Evolutionary conservation across 352 stramenopile species (phyloP).

Genomic region (Phytophthora syringae): DNA sequence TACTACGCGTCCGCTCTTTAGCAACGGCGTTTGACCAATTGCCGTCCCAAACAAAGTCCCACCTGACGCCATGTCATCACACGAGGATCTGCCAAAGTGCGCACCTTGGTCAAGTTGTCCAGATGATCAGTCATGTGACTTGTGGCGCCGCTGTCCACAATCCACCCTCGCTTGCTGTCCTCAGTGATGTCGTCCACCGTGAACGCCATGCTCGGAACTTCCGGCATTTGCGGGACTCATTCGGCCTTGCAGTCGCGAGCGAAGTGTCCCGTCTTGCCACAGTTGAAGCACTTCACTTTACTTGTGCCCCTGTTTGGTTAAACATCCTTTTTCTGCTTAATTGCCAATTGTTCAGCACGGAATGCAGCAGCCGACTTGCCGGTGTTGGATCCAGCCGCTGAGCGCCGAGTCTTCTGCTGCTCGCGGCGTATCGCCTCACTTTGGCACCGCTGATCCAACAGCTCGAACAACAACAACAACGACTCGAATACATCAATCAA

Average conservation of each 20-base stretch:
- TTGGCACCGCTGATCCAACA: not conserved
- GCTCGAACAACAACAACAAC: not conserved
- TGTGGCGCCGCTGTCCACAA: conserved; percentile 6
- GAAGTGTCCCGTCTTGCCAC: not conserved
- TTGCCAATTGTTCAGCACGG: not conserved
- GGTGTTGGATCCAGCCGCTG: not conserved
- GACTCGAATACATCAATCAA: not conserved
- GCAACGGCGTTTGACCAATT: not conserved
- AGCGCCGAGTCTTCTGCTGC: not conserved
- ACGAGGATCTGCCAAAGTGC: not conserved
- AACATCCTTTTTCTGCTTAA: not conserved
- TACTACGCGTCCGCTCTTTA: not conserved
- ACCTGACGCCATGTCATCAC: conserved; percentile 5
- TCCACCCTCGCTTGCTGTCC: conserved; percentile 9
- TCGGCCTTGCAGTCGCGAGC: no score
- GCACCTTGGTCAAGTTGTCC: conserved; percentile 10
- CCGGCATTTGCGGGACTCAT: no score
- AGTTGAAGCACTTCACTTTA: conserved; percentile 15
- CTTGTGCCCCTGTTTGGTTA: no score
- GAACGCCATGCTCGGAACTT: conserved; percentile 7
- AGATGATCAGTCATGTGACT: conserved; percentile 23
- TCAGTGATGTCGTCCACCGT: conserved; percentile 5
- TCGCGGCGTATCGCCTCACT: not conserved
- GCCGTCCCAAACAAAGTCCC: conserved; percentile 1
- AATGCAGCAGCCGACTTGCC: not conserved